Evolutionary conservation across 2,329 filamentous ascomycete species (phyloP).

Genomic region (Fulvia fulva): DNA sequence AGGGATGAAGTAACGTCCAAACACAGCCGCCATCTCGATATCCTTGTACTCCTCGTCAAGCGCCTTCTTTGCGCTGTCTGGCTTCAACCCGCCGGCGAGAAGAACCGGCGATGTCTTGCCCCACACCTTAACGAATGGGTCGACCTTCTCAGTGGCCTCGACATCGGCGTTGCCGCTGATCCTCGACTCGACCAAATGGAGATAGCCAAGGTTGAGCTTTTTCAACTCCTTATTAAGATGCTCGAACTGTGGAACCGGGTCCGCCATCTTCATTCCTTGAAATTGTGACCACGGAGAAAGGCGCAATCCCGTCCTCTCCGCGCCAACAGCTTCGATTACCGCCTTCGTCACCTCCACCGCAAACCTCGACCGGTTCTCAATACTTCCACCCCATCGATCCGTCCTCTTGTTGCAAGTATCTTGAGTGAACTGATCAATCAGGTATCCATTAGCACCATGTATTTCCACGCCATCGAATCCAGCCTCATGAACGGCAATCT

Average conservation of each 20-base stretch:
- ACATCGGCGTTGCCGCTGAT: conserved; percentile 43
- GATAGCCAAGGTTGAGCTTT: conserved; percentile 52
- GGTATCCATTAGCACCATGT: conserved; percentile 50
- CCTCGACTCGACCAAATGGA: conserved; percentile 59
- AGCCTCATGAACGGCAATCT: conserved; percentile 49
- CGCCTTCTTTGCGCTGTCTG: conserved; percentile 34
- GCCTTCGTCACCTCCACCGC: conserved; percentile 52
- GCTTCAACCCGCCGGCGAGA: conserved; percentile 41
- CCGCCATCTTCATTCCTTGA: conserved; percentile 58
- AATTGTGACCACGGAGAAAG: conserved; percentile 57
- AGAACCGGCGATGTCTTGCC: conserved; percentile 45
- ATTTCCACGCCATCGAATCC: conserved; percentile 55
- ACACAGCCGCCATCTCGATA: conserved; percentile 42
- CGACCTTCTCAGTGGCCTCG: conserved; percentile 34
- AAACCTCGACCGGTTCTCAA: conserved; percentile 54
- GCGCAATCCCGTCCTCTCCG: conserved; percentile 49
- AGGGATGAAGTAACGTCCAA: conserved; percentile 47
- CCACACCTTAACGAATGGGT: conserved; percentile 47
- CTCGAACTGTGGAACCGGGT: conserved; percentile 59
- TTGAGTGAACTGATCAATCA: conserved; percentile 52
- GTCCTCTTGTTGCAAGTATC: conserved; percentile 49
- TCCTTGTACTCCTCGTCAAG: conserved; percentile 35
- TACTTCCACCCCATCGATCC: conserved; percentile 49
- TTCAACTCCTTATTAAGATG: conserved; percentile 48
- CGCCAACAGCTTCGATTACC: conserved; percentile 43